Conservation (phyloP, 2,329 filamentous ascomycete genomes). For the Coniosporium tulheliwenetii region DNA sequence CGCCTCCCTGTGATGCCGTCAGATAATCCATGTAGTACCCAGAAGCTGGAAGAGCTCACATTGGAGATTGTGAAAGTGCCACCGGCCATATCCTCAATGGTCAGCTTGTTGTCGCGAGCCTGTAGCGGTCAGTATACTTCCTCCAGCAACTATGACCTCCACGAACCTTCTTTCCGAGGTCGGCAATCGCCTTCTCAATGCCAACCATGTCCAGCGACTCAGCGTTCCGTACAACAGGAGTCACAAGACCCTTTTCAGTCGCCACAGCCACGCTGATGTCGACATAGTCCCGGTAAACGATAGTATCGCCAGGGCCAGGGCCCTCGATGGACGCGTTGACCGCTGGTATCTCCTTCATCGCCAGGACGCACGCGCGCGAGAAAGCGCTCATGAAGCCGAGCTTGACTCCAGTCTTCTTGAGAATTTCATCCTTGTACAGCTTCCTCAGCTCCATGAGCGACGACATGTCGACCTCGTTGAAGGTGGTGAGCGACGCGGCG, state of each 20-base stretch:
- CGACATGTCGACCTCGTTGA: slow-evolving; percentile 99
- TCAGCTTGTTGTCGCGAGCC: slow-evolving; percentile 91
- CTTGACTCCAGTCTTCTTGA: slow-evolving; percentile 95
- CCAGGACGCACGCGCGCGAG: slow-evolving; percentile 73
- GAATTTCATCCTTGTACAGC: slow-evolving; percentile 86
- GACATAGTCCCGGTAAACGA: slow-evolving; percentile 96
- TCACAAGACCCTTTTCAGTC: slow-evolving; percentile 93
- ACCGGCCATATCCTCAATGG: slow-evolving; percentile 97
- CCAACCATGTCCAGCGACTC: slow-evolving; percentile 76
- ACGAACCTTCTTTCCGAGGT: slow-evolving; percentile 83
- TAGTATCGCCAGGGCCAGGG: slow-evolving; percentile 85
- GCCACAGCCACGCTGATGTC: slow-evolving; percentile 95
- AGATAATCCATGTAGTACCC: background rate
- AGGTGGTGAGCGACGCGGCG: slow-evolving; percentile 88
- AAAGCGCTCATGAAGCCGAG: slow-evolving; percentile 99
- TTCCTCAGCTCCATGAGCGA: slow-evolving; percentile 94
- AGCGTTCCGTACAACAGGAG: slow-evolving; percentile 86
- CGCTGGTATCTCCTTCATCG: slow-evolving; percentile 86
- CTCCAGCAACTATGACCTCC: background rate
- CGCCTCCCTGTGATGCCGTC: slow-evolving; percentile 44
- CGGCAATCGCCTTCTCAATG: slow-evolving; percentile 83
- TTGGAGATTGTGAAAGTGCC: slow-evolving; percentile 98
- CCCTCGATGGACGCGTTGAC: slow-evolving; percentile 97
- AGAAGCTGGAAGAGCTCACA: slow-evolving; percentile 20
- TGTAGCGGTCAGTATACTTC: slow-evolving; percentile 16